Evolutionary conservation across 305 asterid genomes (phyloP).

Genomic region (Ilex paraguariensis): DNA sequence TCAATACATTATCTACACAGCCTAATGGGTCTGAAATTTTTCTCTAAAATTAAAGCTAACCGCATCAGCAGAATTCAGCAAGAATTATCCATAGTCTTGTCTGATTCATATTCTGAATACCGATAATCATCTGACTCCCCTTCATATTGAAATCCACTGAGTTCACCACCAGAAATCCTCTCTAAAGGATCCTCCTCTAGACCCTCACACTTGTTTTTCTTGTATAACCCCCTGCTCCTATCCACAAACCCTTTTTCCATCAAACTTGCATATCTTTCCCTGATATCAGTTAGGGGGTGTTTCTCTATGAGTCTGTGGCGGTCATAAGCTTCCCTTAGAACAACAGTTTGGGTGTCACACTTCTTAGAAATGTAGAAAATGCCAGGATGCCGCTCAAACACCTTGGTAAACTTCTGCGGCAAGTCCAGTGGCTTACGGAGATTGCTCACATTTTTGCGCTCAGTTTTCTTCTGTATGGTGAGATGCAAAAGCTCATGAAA

Average conservation of each 20-base stretch:
- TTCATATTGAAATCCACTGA: slow-evolving; percentile 40
- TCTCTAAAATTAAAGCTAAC: too few species aligned
- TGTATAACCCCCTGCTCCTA: slow-evolving; percentile 67
- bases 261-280: slow-evolving; percentile 56
- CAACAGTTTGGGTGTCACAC: slow-evolving; percentile 69
- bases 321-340: slow-evolving; percentile 82
- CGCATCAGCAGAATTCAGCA: background rate
- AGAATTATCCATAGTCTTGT: slow-evolving; percentile 20
- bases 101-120: slow-evolving; percentile 61
- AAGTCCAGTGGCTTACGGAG: slow-evolving; percentile 64
- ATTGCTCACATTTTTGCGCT: slow-evolving; percentile 74
- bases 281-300: slow-evolving; percentile 56
- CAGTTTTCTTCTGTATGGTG: slow-evolving; percentile 52
- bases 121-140: slow-evolving; percentile 36
- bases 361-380: slow-evolving; percentile 79
- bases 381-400: slow-evolving; percentile 86
- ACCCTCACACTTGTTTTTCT: slow-evolving; percentile 25
- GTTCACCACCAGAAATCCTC: slow-evolving; percentile 11
- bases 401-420: slow-evolving; percentile 93
- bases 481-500: slow-evolving; percentile 92
- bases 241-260: slow-evolving; percentile 70
- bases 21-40: too few species aligned
- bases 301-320: slow-evolving; percentile 54
- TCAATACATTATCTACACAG: too few species aligned
- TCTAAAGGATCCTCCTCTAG: slow-evolving; percentile 21